These are phyloP conservation scores for Obelidium mucronatum DNA, from an alignment of 192 early-diverging fungal species.

Conservation along the genomic window DNA sequence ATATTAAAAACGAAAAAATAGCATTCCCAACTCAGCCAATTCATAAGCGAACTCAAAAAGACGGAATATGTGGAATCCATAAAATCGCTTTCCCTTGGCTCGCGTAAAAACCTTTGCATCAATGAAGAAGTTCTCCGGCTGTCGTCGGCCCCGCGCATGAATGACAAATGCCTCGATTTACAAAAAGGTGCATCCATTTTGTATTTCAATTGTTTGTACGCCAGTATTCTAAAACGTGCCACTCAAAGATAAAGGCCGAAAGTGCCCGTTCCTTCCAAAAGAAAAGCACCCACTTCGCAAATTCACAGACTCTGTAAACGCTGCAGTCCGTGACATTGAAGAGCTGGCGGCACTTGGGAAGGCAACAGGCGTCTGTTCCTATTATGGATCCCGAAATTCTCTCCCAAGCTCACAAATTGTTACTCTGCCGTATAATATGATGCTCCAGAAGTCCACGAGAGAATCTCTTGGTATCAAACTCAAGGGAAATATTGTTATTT, in stretches of 20 bases:
- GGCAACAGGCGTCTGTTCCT: constrained; percentile 71
- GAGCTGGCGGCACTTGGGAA: constrained; percentile 76
- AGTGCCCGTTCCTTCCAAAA: constrained; percentile 59
- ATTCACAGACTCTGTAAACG: constrained; percentile 55
- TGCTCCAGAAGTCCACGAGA: constrained; percentile 77
- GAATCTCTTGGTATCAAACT: constrained; percentile 78
- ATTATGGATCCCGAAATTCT: constrained; percentile 80
- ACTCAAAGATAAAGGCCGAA: constrained; percentile 37
- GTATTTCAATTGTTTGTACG: background rate
- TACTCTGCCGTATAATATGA: constrained; percentile 87
- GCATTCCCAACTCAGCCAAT: constrained; percentile 93
- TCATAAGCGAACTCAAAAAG: constrained; percentile 83
- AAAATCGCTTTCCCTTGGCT: constrained; percentile 77
- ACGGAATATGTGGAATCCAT: constrained; percentile 71
- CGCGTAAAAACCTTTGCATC: constrained; percentile 84
- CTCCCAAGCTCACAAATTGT: constrained; percentile 66
- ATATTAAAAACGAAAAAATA: constrained; percentile 38
- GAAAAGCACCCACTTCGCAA: constrained; percentile 60
- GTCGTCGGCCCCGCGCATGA: constrained; percentile 59
- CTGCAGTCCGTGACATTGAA: constrained; percentile 77
- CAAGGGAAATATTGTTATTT: constrained; percentile 77
- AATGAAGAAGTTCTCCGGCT: constrained; percentile 71
- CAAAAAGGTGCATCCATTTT: constrained; percentile 66
- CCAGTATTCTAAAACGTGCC: too few relatives aligned
- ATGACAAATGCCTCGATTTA: constrained; percentile 86